These are phyloP conservation scores for Pyronema domesticum DNA, from an alignment of 495 filamentous ascomycete genomes.

Conservation along the genomic window DNA sequence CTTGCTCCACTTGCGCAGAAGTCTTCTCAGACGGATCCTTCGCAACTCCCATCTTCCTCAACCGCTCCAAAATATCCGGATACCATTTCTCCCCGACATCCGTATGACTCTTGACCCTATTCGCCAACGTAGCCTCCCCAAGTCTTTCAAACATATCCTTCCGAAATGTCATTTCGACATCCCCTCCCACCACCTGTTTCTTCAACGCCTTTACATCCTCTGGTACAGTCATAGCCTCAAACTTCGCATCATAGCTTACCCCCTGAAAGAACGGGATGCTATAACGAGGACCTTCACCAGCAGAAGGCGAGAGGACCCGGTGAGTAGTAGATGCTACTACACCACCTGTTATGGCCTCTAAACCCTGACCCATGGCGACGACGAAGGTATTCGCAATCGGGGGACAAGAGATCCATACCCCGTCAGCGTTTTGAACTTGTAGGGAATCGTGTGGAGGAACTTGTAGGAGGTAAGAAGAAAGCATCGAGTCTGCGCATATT, in stretches of 20 bases:
- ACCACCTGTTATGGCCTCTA: conserved; percentile 79
- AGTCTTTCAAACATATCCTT: conserved; percentile 47
- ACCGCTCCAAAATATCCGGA: conserved; percentile 42
- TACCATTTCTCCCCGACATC: conserved; percentile 83
- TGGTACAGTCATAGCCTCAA: conserved; percentile 59
- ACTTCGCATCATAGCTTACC: conserved; percentile 62
- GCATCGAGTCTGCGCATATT: conserved; percentile 47
- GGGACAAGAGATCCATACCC: conserved; percentile 64
- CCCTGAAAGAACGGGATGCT: conserved; percentile 88
- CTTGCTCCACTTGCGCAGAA: conserved; percentile 32
- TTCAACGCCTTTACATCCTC: conserved; percentile 42
- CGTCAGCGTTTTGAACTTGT: conserved; percentile 73
- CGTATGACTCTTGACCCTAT: conserved; percentile 75
- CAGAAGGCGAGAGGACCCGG: conserved; percentile 48
- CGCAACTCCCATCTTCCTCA: neutral
- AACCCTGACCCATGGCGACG: conserved; percentile 79
- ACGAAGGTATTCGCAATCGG: conserved; percentile 50
- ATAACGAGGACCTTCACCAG: conserved; percentile 55
- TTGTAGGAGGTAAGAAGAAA: conserved; percentile 75
- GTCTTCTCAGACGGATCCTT: conserved; percentile 44
- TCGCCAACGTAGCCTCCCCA: conserved; percentile 69
- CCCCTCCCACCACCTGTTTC: conserved; percentile 33
- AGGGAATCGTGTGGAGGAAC: conserved; percentile 61
- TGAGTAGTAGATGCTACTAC: conserved; percentile 79
- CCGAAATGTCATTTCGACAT: conserved; percentile 65